Evolutionary conservation across 2,329 filamentous ascomycete genomes (phyloP).

Genomic region (Beauveria sp.): DNA sequence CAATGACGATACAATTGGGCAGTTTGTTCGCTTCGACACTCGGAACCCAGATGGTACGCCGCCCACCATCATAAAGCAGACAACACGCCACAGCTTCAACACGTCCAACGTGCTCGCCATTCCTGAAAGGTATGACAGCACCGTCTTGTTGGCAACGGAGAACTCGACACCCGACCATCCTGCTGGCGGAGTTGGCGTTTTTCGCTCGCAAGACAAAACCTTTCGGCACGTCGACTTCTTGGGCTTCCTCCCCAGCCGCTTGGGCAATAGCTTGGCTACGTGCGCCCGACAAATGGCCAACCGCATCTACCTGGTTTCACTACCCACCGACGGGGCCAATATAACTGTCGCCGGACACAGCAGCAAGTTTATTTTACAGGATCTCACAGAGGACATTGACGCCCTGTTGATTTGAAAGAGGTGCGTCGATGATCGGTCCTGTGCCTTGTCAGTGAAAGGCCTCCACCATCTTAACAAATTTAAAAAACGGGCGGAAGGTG

Average conservation of each 20-base stretch:
- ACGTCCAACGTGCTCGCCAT: conserved; percentile 10
- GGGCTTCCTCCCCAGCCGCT: background rate
- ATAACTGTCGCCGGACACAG: conserved; percentile 10
- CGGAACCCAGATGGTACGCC: conserved; percentile 4
- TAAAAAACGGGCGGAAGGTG: too few species aligned
- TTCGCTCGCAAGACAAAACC: background rate
- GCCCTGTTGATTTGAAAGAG: background rate
- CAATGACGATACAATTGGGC: conserved; percentile 8
- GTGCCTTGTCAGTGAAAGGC: too few species aligned
- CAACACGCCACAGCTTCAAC: conserved; percentile 5
- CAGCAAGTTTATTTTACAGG: conserved; percentile 8
- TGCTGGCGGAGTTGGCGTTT: background rate
- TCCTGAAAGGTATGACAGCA: conserved; percentile 8
- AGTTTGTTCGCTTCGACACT: conserved; percentile 8
- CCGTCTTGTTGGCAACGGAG: conserved; percentile 7
- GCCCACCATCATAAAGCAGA: conserved; percentile 1
- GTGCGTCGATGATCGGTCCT: background rate
- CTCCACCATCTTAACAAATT: too few species aligned
- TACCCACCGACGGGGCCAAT: conserved; percentile 11
- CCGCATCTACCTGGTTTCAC: conserved; percentile 10
- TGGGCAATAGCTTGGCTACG: conserved; percentile 1
- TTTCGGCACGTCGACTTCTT: background rate
- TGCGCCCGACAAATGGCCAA: conserved; percentile 11
- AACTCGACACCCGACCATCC: conserved; percentile 4
- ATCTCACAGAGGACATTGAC: background rate